Evolutionary conservation across 1,284 basidiomycete genomes (phyloP).

Genomic region (Marasmius fiardii): DNA sequence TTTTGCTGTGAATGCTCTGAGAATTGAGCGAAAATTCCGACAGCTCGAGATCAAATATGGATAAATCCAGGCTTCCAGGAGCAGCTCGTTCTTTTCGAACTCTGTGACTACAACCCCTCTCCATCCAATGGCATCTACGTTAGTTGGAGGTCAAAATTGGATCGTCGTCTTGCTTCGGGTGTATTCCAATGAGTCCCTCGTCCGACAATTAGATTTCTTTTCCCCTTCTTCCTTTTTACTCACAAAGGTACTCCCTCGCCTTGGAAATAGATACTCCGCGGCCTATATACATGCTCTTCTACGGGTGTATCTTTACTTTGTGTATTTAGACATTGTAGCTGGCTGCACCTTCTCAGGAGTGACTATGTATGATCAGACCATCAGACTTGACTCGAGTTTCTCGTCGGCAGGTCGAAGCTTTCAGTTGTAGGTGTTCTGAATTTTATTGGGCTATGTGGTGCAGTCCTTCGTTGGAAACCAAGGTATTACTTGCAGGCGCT

Average conservation of each 20-base stretch:
- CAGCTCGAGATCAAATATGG: conserved; percentile 78
- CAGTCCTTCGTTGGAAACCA: too few species aligned
- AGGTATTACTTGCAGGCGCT: too few species aligned
- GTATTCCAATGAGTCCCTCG: conserved; percentile 23
- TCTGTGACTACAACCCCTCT: conserved; percentile 67
- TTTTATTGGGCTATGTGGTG: too few species aligned
- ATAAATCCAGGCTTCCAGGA: conserved; percentile 74
- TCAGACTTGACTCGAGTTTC: too few species aligned
- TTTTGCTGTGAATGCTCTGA: conserved; percentile 10
- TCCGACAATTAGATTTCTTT: neutral
- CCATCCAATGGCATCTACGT: conserved; percentile 62
- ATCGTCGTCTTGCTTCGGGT: conserved; percentile 35
- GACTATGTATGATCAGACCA: too few species aligned
- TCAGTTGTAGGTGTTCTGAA: too few species aligned
- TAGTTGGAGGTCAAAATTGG: conserved; percentile 54
- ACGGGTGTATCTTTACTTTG: too few species aligned
- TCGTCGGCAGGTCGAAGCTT: too few species aligned
- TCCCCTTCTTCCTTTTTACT: neutral
- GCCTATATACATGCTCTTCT: too few species aligned
- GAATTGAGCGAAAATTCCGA: conserved; percentile 8
- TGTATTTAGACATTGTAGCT: too few species aligned
- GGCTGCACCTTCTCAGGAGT: too few species aligned
- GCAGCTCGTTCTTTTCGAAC: conserved; percentile 72
- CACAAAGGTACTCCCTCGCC: neutral
- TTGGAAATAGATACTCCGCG: too few species aligned